phyloP scores from a whole-genome alignment of 2,329 filamentous ascomycete genomes.

The Penicillium sp. region DNA sequence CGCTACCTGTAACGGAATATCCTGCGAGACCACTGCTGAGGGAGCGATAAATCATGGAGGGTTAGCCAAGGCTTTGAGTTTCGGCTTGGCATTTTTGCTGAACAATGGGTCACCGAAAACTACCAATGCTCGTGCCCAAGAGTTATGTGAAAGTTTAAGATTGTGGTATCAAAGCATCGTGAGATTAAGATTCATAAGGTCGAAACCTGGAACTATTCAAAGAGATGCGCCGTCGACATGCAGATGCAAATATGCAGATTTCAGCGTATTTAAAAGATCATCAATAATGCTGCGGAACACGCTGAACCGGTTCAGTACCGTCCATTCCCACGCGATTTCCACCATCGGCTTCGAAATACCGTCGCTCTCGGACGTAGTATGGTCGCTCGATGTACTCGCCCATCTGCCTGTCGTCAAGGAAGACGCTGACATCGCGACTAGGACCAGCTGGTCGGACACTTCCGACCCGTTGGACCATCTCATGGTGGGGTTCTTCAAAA shows the following conservation, averaged over 20 bases:
- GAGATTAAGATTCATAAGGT: background rate
- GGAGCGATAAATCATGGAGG: too few species aligned
- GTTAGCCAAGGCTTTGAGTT: too few species aligned
- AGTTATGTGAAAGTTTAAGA: background rate
- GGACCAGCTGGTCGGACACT: constrained; percentile 42
- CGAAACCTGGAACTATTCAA: background rate
- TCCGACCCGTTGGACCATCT: constrained; percentile 41
- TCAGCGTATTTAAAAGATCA: background rate
- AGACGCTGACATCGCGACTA: constrained; percentile 42
- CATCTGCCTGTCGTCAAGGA: constrained; percentile 41
- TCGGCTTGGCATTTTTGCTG: too few species aligned
- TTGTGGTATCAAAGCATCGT: background rate
- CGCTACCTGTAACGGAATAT: too few species aligned
- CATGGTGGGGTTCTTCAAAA: constrained; percentile 43
- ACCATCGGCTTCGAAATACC: constrained; percentile 39
- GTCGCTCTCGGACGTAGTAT: constrained; percentile 41
- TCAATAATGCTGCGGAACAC: constrained; percentile 36
- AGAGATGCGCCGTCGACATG: constrained; percentile 4
- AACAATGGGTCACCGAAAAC: too few species aligned
- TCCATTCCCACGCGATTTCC: constrained; percentile 32
- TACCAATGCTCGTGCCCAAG: too few species aligned
- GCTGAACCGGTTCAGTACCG: constrained; percentile 31
- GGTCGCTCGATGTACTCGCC: constrained; percentile 50
- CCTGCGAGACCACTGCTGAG: too few species aligned
- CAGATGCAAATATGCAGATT: constrained; percentile 4